Conservation (phyloP, 139 green algal genomes). For the Picocystis salinarum region DNA sequence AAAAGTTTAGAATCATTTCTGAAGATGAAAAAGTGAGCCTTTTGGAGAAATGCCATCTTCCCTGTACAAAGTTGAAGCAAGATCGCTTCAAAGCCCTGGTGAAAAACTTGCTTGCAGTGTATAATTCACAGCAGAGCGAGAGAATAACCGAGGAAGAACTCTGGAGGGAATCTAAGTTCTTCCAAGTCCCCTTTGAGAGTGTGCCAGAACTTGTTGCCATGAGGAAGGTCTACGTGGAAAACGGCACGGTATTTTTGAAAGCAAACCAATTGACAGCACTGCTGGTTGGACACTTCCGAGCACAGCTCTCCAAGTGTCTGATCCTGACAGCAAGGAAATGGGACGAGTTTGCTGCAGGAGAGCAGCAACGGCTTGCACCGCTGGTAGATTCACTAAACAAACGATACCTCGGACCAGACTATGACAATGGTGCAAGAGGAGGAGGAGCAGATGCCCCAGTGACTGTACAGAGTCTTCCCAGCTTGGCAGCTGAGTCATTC, state of each 20-base stretch:
- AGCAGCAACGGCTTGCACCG: conserved; percentile 52
- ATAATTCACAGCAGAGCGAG: not conserved
- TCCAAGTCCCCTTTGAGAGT: conserved; percentile 53
- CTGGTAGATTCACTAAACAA: conserved; percentile 53
- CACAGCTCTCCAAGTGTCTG: conserved; percentile 29
- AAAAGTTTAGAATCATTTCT: conserved; percentile 19
- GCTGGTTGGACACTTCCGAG: conserved; percentile 36
- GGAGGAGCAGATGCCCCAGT: conserved; percentile 6
- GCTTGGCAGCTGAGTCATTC: conserved; percentile 17
- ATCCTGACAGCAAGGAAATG: conserved; percentile 34
- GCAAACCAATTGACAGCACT: conserved; percentile 39
- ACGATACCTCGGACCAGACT: conserved; percentile 45
- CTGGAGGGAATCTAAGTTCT: not conserved
- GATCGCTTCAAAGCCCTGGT: too few relatives aligned
- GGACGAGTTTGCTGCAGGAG: conserved; percentile 26
- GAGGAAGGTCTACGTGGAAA: conserved; percentile 42
- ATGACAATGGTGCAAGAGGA: conserved; percentile 14
- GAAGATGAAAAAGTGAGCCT: conserved; percentile 26
- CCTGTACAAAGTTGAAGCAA: conserved; percentile 31
- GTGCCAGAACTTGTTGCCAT: conserved; percentile 69
- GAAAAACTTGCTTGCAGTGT: not conserved
- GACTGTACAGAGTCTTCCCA: conserved; percentile 10
- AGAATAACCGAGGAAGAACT: not conserved
- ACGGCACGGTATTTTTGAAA: conserved; percentile 56
- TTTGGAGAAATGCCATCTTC: conserved; percentile 30